Base-by-base conservation (phyloP, 441 rosid species). In the Populus hybrid region DNA sequence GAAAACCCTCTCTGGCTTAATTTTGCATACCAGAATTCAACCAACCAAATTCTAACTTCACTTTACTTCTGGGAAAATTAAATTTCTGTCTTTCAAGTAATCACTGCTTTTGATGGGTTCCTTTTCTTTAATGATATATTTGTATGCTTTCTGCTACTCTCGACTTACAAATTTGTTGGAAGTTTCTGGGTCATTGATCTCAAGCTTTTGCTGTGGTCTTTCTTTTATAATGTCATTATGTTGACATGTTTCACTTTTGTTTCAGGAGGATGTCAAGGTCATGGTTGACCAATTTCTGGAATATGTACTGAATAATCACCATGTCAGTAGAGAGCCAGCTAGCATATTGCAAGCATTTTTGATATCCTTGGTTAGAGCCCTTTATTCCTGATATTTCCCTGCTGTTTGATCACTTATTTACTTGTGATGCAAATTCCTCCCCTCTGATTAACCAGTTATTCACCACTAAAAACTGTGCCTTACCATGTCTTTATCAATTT, bases 271-370 rank as follows among this genome's bases (percentile, higher is more conserved):
- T 83, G 86, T 86, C 78, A 90, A 81, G 85, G 79, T 73, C 73
- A 85, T 87, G 84, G 92, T 79, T 84, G 92, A 86, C 73, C 84
- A 75, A 71, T 86, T 93, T 83, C 91, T 97, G 57, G 90, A 88
- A 82, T 93, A 92, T 30, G 32, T 30, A 30, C 32, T 30, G 32
- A 30, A 30, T 30, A 30, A 30, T 30, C 32, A 30, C 32, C 89
- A 35, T 79, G 88, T 94, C 75, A 82, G 66, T 69, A 77, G 79
- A 82, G 94, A 93, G 82, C 91, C 92, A 26, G 85, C 78, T 69
- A 78, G 89, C 75, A 77, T 82, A 67, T 88, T 91, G 82, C 97
- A 97, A 85, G 99, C 99, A 28, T 97, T 97, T 80, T 91, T 88
- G 85, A 84, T 97, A 74, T 92, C 98, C 70, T 80, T 94, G 93